phyloP scores from a whole-genome alignment of 192 early-diverging fungal species.

The Allomyces macrogynus region DNA sequence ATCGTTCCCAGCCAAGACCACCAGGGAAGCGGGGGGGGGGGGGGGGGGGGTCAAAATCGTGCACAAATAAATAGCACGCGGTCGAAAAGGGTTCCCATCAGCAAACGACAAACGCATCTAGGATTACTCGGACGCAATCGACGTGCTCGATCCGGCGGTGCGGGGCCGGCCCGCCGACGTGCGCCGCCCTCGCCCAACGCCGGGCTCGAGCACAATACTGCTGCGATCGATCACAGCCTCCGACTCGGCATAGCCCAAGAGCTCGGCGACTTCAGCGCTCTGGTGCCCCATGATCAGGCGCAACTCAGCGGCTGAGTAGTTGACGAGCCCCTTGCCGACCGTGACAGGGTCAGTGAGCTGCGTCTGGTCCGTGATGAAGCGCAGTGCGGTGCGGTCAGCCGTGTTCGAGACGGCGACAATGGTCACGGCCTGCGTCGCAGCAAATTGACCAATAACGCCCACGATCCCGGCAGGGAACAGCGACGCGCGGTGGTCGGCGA shows the following conservation, averaged over 20 bases:
- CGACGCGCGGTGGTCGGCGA: constrained; percentile 46
- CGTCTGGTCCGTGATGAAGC: constrained; percentile 7
- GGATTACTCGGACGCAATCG: no score
- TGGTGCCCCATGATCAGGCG: constrained; percentile 68
- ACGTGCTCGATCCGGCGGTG: no score
- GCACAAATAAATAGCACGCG: no score
- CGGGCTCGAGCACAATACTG: constrained; percentile 8
- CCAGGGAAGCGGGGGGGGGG: no score
- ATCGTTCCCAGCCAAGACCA: no score
- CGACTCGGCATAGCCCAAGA: constrained; percentile 77
- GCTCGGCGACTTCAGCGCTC: constrained; percentile 59
- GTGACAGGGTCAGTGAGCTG: constrained; percentile 25
- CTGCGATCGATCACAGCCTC: constrained; percentile 81
- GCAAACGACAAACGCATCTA: no score
- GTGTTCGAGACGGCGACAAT: constrained; percentile 33
- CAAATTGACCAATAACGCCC: constrained; percentile 61
- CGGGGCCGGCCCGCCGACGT: no score
- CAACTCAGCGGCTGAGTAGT: constrained; percentile 71
- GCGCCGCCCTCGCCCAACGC: no score
- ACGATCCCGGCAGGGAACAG: constrained; percentile 88
- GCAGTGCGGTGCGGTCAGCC: constrained; percentile 13
- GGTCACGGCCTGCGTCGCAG: constrained; percentile 64
- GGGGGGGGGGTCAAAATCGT: no score
- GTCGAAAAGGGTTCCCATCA: no score
- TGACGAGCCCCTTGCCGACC: constrained; percentile 78